These are phyloP conservation scores for Globisporangium splendens DNA, from an alignment of 352 stramenopile species.

Conservation along the genomic window DNA sequence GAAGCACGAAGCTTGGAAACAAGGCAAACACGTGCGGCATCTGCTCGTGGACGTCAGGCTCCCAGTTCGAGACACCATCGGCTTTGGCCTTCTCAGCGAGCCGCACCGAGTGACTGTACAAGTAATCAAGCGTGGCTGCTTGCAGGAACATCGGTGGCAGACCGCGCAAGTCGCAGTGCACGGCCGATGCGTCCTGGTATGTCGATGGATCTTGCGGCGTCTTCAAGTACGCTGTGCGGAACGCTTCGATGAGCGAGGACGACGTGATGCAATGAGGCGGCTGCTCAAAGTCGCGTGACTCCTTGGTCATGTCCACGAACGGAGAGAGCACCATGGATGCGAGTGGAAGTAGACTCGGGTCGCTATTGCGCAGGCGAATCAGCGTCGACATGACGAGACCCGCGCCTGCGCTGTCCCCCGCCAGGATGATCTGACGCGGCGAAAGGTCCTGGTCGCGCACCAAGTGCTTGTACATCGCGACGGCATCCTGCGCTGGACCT, in stretches of 20 bases:
- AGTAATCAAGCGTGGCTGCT: constrained; percentile 20
- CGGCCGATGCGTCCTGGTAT: constrained; percentile 22
- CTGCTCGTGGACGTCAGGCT: constrained; percentile 25
- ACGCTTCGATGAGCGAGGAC: constrained; percentile 1
- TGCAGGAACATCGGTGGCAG: constrained; percentile 34
- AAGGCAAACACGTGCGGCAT: constrained; percentile 33
- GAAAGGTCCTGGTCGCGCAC: constrained; percentile 14
- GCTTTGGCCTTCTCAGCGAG: constrained; percentile 25
- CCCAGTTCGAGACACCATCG: constrained; percentile 18
- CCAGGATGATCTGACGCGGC: constrained; percentile 22
- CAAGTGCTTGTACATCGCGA: constrained; percentile 23
- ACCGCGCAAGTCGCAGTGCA: constrained; percentile 29
- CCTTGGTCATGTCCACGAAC: constrained; percentile 14
- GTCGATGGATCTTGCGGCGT: constrained; percentile 4
- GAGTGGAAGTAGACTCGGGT: constrained; percentile 13
- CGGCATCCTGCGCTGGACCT: constrained; percentile 16
- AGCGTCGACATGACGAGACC: constrained; percentile 27
- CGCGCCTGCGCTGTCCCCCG: constrained; percentile 24
- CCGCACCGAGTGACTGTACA: constrained; percentile 26
- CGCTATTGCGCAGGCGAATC: constrained; percentile 20
- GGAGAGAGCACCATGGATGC: constrained; percentile 18
- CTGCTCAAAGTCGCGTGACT: constrained; percentile 7
- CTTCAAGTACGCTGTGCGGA: constrained; percentile 4
- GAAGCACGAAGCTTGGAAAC: constrained; percentile 26
- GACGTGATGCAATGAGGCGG: constrained; percentile 10